A percentile compares a stretch with the other conserved stretches of the same genome.
Evolutionary conservation across 768 basidiomycete genomes (phyloP).

Genomic region (Dioszegia aurantiaca): DNA sequence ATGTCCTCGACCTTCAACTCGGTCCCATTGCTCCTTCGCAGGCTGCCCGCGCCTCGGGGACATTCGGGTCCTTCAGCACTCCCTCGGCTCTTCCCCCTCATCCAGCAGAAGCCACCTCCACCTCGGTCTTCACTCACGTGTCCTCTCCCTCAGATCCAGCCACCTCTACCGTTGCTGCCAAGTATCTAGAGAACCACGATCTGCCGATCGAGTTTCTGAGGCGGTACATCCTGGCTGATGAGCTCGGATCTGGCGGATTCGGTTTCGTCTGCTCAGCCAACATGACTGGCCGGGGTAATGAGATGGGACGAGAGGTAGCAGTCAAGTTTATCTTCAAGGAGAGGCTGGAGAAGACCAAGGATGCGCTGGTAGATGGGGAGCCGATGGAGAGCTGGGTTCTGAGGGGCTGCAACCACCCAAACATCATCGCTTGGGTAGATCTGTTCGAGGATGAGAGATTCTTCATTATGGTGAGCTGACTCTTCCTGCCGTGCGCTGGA

Average conservation of each 20-base stretch:
- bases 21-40: background rate
- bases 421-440: conserved; percentile 78
- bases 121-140: conserved; percentile 1
- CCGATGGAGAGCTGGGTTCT: conserved; percentile 81
- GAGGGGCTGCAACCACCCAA: conserved; percentile 67
- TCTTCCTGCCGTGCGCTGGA: too few species aligned
- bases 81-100: background rate
- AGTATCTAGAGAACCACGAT: conserved; percentile 25
- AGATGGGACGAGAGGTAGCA: conserved; percentile 68
- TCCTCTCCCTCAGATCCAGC: conserved; percentile 5
- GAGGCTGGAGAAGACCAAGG: conserved; percentile 56
- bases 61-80: conserved; percentile 4
- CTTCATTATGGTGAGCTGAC: conserved; percentile 64
- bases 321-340: conserved; percentile 92
- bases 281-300: conserved; percentile 55
- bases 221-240: conserved; percentile 49
- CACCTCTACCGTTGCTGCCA: conserved; percentile 26
- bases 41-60: background rate
- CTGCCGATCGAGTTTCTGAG: conserved; percentile 42
- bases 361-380: conserved; percentile 27
- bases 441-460: conserved; percentile 84
- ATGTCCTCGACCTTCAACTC: background rate
- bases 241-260: conserved; percentile 82
- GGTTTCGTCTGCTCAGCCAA: conserved; percentile 89
- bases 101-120: background rate